Conservation (phyloP, 2,329 filamentous ascomycete genomes). For the Colletotrichum viniferum region DNA sequence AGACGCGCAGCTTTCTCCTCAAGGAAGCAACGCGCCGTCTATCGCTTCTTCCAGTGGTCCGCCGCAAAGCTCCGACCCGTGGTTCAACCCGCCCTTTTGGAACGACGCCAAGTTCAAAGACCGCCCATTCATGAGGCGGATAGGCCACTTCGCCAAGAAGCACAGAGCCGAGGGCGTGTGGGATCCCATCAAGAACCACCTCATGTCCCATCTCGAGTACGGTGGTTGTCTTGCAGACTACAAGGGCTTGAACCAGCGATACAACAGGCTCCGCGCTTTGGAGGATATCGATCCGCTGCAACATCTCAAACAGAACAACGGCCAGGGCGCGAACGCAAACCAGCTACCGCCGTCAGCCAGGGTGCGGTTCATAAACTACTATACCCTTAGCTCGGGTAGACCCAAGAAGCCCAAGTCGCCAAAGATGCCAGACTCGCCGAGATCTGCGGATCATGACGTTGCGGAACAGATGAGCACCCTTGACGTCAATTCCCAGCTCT, state of each 20-base stretch:
- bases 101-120: slow-evolving; percentile 76
- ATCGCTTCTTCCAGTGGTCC: slow-evolving; percentile 11
- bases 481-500: not conserved
- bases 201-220: slow-evolving; percentile 84
- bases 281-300: slow-evolving; percentile 70
- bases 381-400: slow-evolving; percentile 81
- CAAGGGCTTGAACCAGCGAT: slow-evolving; percentile 70
- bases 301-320: slow-evolving; percentile 22
- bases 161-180: slow-evolving; percentile 73
- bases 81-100: slow-evolving; percentile 75
- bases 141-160: slow-evolving; percentile 81
- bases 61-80: slow-evolving; percentile 52
- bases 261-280: slow-evolving; percentile 70
- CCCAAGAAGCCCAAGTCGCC: slow-evolving; percentile 54
- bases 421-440: slow-evolving; percentile 14
- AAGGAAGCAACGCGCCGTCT: not conserved
- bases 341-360: slow-evolving; percentile 44
- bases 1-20: slow-evolving; percentile 22
- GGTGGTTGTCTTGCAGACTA: slow-evolving; percentile 82
- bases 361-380: slow-evolving; percentile 87
- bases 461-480: not conserved
- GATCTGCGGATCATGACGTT: not conserved
- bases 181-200: slow-evolving; percentile 72
- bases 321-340: slow-evolving; percentile 24
- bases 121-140: slow-evolving; percentile 69